These are phyloP conservation scores for Neckera pumila DNA, from an alignment of 225 moss, liverwort and hornwort species.

Conservation along the genomic window DNA sequence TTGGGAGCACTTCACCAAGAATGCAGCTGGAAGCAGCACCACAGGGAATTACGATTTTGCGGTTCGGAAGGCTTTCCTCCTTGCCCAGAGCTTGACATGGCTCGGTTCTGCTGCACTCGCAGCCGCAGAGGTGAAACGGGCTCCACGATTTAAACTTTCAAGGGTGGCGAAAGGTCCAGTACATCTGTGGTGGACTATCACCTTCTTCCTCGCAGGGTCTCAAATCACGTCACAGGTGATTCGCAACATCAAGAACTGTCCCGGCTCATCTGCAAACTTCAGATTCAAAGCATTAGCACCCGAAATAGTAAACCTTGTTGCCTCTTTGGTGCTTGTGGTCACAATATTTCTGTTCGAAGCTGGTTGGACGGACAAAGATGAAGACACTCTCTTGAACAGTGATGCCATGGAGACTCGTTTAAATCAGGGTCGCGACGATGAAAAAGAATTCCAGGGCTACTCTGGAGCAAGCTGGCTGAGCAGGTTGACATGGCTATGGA, in stretches of 20 bases:
- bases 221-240: not conserved
- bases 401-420: not conserved
- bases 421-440: not conserved
- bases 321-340: slow-evolving; percentile 3
- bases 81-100: slow-evolving; percentile 16
- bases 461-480: slow-evolving; percentile 9
- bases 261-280: not conserved
- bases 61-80: not conserved
- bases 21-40: not conserved
- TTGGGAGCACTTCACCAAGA: not conserved
- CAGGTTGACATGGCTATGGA: slow-evolving; percentile 28
- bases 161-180: not conserved
- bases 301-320: not conserved
- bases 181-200: slow-evolving; percentile 1
- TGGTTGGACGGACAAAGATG: not conserved
- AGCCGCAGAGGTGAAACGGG: not conserved
- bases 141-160: not conserved
- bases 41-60: not conserved
- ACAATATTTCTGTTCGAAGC: not conserved
- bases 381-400: not conserved
- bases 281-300: not conserved
- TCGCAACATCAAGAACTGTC: not conserved
- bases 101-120: not conserved
- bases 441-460: not conserved
- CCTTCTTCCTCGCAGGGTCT: not conserved